Evolutionary conservation across 495 filamentous ascomycete genomes (phyloP).

Genomic region (Lepraria neglecta): DNA sequence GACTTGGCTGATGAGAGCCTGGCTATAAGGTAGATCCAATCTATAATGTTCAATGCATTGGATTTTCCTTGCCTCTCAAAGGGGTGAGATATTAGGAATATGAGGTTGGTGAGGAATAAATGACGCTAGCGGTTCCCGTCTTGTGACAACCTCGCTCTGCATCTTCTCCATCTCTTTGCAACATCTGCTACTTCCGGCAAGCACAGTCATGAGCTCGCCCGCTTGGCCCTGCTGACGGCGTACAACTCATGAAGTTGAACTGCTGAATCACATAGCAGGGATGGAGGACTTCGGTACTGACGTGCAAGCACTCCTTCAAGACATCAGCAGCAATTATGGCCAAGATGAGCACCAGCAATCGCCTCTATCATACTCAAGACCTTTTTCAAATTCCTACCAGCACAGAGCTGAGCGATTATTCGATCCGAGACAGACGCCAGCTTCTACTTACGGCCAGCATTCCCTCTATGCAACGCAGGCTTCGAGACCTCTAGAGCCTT

Average conservation of each 20-base stretch:
- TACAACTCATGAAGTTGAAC: background rate
- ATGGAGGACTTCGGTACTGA: constrained; percentile 11
- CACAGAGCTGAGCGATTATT: background rate
- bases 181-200: background rate
- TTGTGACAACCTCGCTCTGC: background rate
- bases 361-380: background rate
- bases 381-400: background rate
- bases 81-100: background rate
- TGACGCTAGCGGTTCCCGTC: background rate
- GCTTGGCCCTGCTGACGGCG: background rate
- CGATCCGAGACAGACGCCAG: background rate
- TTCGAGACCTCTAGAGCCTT: constrained; percentile 1
- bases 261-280: background rate
- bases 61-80: background rate
- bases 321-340: constrained; percentile 8
- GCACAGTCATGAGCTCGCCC: background rate
- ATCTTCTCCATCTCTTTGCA: background rate
- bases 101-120: background rate
- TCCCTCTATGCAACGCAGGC: background rate
- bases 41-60: background rate
- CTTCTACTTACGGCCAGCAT: background rate
- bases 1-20: constrained; percentile 2
- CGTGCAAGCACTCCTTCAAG: constrained; percentile 9
- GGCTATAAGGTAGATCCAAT: background rate
- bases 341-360: background rate